Evolutionary conservation across 768 basidiomycete species (phyloP).

Genomic region (Termitomyces bulborhizus): DNA sequence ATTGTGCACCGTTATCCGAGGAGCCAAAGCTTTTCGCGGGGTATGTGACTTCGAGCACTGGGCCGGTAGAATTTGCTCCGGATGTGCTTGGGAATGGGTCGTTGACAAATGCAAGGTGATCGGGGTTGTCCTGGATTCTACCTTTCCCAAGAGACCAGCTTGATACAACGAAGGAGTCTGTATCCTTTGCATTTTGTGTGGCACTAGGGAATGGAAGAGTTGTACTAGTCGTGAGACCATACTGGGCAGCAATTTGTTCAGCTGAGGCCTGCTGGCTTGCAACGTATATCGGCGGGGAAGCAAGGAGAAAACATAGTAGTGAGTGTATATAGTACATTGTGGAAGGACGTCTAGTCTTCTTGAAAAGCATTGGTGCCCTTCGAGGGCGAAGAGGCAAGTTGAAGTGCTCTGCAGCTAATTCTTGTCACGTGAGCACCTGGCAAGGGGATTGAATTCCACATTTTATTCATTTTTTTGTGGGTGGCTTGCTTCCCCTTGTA

Average conservation of each 20-base stretch:
- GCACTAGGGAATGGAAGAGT: conserved; percentile 58
- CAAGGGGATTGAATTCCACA: too few relatives aligned
- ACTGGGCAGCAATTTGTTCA: conserved; percentile 40
- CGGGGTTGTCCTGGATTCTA: conserved; percentile 49
- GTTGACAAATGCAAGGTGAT: conserved; percentile 53
- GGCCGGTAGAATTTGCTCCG: conserved; percentile 25
- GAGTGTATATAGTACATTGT: conserved; percentile 3
- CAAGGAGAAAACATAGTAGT: conserved; percentile 15
- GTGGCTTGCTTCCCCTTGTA: too few relatives aligned
- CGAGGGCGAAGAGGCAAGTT: too few relatives aligned
- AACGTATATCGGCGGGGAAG: conserved; percentile 13
- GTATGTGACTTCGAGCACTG: conserved; percentile 60
- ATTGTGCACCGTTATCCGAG: conserved; percentile 59
- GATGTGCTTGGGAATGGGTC: conserved; percentile 59
- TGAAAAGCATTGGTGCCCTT: background rate
- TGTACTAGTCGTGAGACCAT: conserved; percentile 54
- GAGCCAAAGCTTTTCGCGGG: conserved; percentile 54
- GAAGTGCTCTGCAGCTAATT: background rate
- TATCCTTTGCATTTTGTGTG: conserved; percentile 43
- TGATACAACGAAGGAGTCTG: conserved; percentile 44
- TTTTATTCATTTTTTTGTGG: too few relatives aligned
- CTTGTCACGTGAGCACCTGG: background rate
- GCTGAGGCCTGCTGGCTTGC: conserved; percentile 25
- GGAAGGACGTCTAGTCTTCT: background rate
- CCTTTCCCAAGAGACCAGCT: conserved; percentile 60